Evolutionary conservation across 225 moss, liverwort and hornwort genomes (phyloP), one percentile per base, ranked within the genome.

Genomic region (Sphagnum tenellum): DNA sequence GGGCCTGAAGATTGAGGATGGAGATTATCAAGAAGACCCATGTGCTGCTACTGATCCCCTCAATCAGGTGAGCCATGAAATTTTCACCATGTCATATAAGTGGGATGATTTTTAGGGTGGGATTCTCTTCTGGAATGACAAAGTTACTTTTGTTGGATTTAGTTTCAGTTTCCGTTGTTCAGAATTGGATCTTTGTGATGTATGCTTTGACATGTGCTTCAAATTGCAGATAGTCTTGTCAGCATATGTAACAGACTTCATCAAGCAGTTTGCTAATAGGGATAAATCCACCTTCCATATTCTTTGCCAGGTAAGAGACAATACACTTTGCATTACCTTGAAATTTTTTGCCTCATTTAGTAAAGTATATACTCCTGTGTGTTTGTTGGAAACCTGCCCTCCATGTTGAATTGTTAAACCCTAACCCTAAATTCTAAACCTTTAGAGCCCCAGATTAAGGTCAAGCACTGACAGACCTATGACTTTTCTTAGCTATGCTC

Each of bases 21-120:
- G 75, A 62, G 92, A 88, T 61, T 89, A 83, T 59, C 69, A 81
- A 69, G 92, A 89, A 72, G 92, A 93, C 77, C 88, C 92, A 11
- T 76, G 77, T 74, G 92, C 92, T 64, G 82, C 83, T 45, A 78
- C 78, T 54, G 93, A 94, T 69, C 93, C 89, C 49, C 52, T 94
- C 58, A 94, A 90, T 76, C 74, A 88, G 88, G 92, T 92, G 75
- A 29, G 57, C 65, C 12, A 78, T 51, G 13, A 29, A 29, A 29
- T 29, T 29, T 29, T 29, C 29, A 29, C 29, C 29, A 29, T 29
- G 29, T 29, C 29, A 29, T 29, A 29, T 29, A 29, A 29, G 29
- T 1, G 0, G 29, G 29, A 29, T 29, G 29, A 29, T 29, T 29
- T 29, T 29, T 29, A 29, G 29, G 29, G 29, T 29, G 29, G 29